These are phyloP conservation scores for Colletotrichum caudatum DNA, from an alignment of 2,329 filamentous ascomycete species.

Conservation along the genomic window DNA sequence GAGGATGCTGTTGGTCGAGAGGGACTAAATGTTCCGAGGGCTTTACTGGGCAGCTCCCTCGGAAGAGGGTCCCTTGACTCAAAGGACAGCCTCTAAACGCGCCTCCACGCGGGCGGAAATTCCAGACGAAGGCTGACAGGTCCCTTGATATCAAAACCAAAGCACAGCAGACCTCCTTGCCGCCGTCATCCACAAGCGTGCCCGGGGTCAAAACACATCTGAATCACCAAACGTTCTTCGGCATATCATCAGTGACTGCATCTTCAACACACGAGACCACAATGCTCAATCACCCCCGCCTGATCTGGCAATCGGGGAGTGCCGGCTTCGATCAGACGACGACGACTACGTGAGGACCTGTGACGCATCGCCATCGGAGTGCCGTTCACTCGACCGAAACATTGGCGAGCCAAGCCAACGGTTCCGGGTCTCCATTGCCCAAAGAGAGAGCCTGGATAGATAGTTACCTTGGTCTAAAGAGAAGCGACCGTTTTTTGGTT, in stretches of 20 bases:
- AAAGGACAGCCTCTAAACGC: slow-evolving; percentile 2
- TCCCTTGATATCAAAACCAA: slow-evolving; percentile 13
- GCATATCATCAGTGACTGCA: slow-evolving; percentile 19
- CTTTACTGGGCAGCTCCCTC: slow-evolving; percentile 11
- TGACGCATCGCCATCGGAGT: slow-evolving; percentile 21
- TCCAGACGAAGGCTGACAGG: slow-evolving; percentile 31
- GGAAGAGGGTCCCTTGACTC: slow-evolving; percentile 9
- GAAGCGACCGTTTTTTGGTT: slow-evolving; percentile 29
- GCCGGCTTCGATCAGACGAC: slow-evolving; percentile 5
- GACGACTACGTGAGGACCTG: not conserved
- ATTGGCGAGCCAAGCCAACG: not conserved
- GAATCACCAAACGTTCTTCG: slow-evolving; percentile 36
- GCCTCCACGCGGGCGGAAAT: slow-evolving; percentile 20
- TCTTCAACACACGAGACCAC: not conserved
- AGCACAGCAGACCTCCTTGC: not conserved
- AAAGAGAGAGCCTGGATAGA: too few species aligned
- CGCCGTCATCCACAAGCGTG: not conserved
- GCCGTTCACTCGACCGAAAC: not conserved
- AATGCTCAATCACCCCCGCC: not conserved
- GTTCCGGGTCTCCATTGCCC: not conserved
- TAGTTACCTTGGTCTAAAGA: not conserved
- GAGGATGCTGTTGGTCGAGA: not conserved
- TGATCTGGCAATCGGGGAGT: slow-evolving; percentile 20
- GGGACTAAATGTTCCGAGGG: not conserved
- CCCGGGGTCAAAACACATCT: slow-evolving; percentile 8